phyloP scores from a whole-genome alignment of 345 rosid species.

The Eucalyptus sp. region DNA sequence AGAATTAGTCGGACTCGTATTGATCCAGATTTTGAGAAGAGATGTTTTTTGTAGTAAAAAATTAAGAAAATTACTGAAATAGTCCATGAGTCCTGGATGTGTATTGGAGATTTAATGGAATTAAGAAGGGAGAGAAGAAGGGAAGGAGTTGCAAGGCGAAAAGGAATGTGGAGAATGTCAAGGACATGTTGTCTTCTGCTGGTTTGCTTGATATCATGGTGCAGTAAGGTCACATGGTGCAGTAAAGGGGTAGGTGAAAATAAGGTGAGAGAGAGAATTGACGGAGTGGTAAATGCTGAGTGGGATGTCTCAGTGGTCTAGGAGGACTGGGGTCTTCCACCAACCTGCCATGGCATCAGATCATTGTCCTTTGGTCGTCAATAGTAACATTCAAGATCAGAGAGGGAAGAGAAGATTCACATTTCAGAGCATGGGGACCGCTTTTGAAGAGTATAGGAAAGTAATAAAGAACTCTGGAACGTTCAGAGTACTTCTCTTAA shows the following conservation, averaged over 20 bases:
- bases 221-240: not conserved
- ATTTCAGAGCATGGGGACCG: not conserved
- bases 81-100: not conserved
- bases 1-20: not conserved
- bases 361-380: not conserved
- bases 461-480: not conserved
- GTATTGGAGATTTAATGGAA: not conserved
- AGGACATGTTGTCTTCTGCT: not conserved
- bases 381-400: not conserved
- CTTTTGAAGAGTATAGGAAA: not conserved
- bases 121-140: not conserved
- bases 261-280: not conserved
- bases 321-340: too few relatives aligned
- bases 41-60: not conserved
- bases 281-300: not conserved
- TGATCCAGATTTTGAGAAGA: not conserved
- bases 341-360: not conserved
- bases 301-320: not conserved
- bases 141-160: not conserved
- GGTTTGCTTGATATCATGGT: not conserved
- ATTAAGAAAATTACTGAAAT: not conserved
- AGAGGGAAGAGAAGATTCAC: not conserved
- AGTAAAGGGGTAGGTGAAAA: not conserved
- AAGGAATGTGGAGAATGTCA: too few relatives aligned
- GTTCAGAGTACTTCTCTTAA: not conserved